Evolutionary conservation across 2,329 filamentous ascomycete species (phyloP).

Genomic region (Penicillium nordicum): DNA sequence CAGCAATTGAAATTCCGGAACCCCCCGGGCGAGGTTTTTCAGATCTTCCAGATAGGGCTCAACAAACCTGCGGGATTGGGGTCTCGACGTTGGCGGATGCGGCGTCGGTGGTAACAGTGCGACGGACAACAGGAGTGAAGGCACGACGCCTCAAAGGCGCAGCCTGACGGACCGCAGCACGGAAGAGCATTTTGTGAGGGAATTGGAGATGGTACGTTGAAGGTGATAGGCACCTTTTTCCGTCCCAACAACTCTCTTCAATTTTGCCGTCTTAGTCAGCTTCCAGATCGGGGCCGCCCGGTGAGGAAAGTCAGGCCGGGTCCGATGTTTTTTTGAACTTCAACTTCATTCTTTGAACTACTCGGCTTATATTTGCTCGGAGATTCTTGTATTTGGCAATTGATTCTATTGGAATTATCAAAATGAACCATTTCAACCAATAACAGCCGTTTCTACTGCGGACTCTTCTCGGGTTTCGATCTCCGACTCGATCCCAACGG

Average conservation of each 20-base stretch:
- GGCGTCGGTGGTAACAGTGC: constrained; percentile 91
- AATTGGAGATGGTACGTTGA: constrained; percentile 28
- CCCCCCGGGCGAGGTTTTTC: constrained; percentile 39
- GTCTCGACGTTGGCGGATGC: constrained; percentile 87
- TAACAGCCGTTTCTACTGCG: background rate
- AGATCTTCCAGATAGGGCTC: constrained; percentile 37
- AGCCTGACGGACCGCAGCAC: constrained; percentile 61
- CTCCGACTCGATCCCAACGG: background rate
- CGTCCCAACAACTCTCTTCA: constrained; percentile 14
- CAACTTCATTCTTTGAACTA: background rate
- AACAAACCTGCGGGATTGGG: constrained; percentile 60
- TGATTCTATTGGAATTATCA: background rate
- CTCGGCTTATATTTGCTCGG: background rate
- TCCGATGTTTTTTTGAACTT: background rate
- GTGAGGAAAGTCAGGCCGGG: constrained; percentile 21
- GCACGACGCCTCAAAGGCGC: constrained; percentile 54
- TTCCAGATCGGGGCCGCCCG: constrained; percentile 30
- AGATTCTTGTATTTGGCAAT: background rate
- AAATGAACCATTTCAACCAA: background rate
- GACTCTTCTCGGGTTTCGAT: background rate
- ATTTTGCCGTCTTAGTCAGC: constrained; percentile 33
- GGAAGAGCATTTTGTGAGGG: constrained; percentile 63
- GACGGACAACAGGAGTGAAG: constrained; percentile 52
- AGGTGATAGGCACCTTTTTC: constrained; percentile 12
- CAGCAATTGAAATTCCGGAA: constrained; percentile 18